Evolutionary conservation across 2,329 filamentous ascomycete species (phyloP).

Genomic region (Pyrenophora tritici-repentis): DNA sequence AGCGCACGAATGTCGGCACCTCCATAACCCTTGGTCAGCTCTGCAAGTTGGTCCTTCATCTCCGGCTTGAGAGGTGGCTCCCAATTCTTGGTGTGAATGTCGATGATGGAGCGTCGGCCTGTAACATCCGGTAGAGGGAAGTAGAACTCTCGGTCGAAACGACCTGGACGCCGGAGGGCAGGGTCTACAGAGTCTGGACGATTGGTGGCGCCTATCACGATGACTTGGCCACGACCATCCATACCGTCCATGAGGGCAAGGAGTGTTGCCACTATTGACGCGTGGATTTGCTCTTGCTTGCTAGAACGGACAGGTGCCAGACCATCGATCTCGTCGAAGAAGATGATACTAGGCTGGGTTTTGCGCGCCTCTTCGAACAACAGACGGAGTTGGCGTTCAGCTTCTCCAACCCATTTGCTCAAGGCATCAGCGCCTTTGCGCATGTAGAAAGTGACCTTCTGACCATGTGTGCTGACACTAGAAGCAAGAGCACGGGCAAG

Average conservation of each 20-base stretch:
- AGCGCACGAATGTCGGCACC: constrained; percentile 92
- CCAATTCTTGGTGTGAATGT: constrained; percentile 96
- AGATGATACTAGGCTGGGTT: constrained; percentile 98
- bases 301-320: constrained; percentile 94
- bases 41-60: constrained; percentile 84
- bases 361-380: constrained; percentile 95
- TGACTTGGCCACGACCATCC: constrained; percentile 73
- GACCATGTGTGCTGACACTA: constrained; percentile 83
- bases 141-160: constrained; percentile 97
- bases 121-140: constrained; percentile 87
- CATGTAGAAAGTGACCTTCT: constrained; percentile 99
- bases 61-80: constrained; percentile 71
- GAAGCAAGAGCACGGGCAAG: constrained; percentile 91
- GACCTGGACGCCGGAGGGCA: constrained; percentile 87
- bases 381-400: constrained; percentile 89
- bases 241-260: constrained; percentile 58
- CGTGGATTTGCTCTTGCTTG: constrained; percentile 98
- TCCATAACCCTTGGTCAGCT: constrained; percentile 93
- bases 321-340: constrained; percentile 98
- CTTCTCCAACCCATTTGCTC: constrained; percentile 99
- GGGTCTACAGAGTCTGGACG: constrained; percentile 95
- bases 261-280: constrained; percentile 73
- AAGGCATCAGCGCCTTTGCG: constrained; percentile 96
- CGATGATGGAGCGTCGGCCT: constrained; percentile 81
- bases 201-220: constrained; percentile 98